These are phyloP conservation scores for Russula vinacea DNA, from an alignment of 768 basidiomycete species.

Conservation along the genomic window DNA sequence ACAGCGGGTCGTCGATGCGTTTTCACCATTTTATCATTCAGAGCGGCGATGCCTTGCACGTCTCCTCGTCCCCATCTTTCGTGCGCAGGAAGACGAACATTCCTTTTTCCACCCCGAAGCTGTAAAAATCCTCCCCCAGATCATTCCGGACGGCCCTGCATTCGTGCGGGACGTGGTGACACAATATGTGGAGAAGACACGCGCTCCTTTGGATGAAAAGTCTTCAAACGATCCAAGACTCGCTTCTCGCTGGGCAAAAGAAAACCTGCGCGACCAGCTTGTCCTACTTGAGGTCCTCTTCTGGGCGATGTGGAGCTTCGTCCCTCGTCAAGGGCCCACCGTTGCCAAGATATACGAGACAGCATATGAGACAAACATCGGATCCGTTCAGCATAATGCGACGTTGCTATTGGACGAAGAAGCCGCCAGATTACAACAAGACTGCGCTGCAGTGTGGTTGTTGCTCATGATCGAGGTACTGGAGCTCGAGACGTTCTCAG, in stretches of 20 bases:
- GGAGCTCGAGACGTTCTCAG: slow-evolving; percentile 69
- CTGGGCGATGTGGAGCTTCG: slow-evolving; percentile 80
- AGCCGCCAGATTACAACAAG: slow-evolving; percentile 59
- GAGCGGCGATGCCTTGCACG: slow-evolving; percentile 73
- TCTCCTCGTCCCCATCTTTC: slow-evolving; percentile 69
- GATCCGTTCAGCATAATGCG: slow-evolving; percentile 57
- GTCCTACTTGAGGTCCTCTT: slow-evolving; percentile 83
- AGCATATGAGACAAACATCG: slow-evolving; percentile 62
- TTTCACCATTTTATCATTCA: slow-evolving; percentile 78
- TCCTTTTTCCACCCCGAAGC: slow-evolving; percentile 57
- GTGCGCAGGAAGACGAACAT: slow-evolving; percentile 57
- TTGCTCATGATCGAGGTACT: slow-evolving; percentile 74
- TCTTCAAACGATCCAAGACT: slow-evolving; percentile 51
- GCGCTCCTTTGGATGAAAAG: slow-evolving; percentile 46
- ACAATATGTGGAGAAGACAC: slow-evolving; percentile 57
- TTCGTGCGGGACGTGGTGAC: slow-evolving; percentile 60
- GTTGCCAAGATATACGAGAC: slow-evolving; percentile 63
- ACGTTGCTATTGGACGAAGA: slow-evolving; percentile 73
- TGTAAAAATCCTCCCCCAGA: slow-evolving; percentile 49
- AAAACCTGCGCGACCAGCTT: slow-evolving; percentile 73
- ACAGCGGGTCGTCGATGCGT: slow-evolving; percentile 60
- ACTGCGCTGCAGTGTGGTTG: slow-evolving; percentile 74
- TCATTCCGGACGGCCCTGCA: slow-evolving; percentile 61
- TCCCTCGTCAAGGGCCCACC: slow-evolving; percentile 59
- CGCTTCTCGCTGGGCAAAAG: slow-evolving; percentile 68